Base-by-base conservation (phyloP, 2,329 filamentous ascomycete species). In the Aureobasidium sp. region DNA sequence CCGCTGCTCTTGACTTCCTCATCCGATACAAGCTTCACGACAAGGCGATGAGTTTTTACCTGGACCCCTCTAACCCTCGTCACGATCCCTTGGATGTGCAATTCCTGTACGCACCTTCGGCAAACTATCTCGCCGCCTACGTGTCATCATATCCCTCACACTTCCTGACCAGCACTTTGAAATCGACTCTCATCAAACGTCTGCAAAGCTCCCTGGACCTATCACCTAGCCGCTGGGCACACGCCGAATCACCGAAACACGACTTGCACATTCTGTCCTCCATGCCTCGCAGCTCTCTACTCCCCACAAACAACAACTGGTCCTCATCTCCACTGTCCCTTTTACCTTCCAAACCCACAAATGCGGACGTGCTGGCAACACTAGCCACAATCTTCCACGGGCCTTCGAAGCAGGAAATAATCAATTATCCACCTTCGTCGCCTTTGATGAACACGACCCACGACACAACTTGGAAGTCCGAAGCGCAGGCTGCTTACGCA, bases 221-320 rank as follows among this genome's bases (percentile, higher is more conserved):
- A 6, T 74, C 76, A 3, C 71, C 76, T 0, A 69, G 69, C 2
- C 75, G 76, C 62, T 81, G 79, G 79, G 80, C 81, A 8, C 79
- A 80, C 60, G 74, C 74, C 1, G 77, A 79, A 31, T 77, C 77
- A n/a, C 81, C 81, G 10, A 77, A 77, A 19, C 77, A 80, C 57
- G 81, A 84, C 63, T 74, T 85, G 8, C 78, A 77, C 63, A 74
- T 85, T n/a, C 71, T 85, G n/a, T 76, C 79, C 6, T 80, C 79
- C 11, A 73, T 85, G 40, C 83, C 83, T 23, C 77, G 82, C 11
- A 74, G 77, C 13, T 70, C 79, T 35, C 73, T 85, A 0, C 66
- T 84, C 3, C 77, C 80, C 73, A 72, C 8, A 70, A 68, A 6
- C 57, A 47, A 21, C 45, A 64, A 19, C 42, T 71, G 67, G 66